Evolutionary conservation across 202 grass and related monocot species (phyloP), one percentile per base, ranked within the genome.

Genomic region (Brachypodium distachyon): DNA sequence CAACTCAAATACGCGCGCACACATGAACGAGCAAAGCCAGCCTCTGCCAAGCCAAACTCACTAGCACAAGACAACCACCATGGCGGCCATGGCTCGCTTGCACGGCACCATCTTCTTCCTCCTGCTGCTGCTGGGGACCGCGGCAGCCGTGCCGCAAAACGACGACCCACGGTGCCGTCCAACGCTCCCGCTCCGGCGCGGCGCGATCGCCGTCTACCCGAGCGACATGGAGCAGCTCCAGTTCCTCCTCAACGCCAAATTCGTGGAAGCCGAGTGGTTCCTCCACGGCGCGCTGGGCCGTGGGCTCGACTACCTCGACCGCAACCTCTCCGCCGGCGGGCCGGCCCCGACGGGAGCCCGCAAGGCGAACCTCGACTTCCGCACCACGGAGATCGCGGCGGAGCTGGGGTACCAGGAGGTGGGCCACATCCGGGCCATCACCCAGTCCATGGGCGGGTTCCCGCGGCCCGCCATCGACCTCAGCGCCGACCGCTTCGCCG

Each of bases 341-440:
- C 90, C 87, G 0, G 11, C 69, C 0, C 85, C 90, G 0, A 0
- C 60, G 22, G 93, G 93, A 2, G 83, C 70, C 7, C 26, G 36
- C 39, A 76, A 50, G 50, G 90, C 93, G 6, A 21, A 0, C 34
- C 93, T 97, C 33, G 85, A 93, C 81, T 86, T 89, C 62, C 69
- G 6, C 49, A 87, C 93, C 42, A 81, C 77, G 16, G 79, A 84
- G 36, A 63, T 93, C 47, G 80, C 92, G 23, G 78, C 85, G 7
- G 90, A 93, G 77, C 85, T 97, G 56, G 93, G 90, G 1, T 97
- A 93, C 90, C 88, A 93, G 74, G 90, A 97, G 85, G 70, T 93
- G 8, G 85, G 93, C 1, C 93, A 92, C 76, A 81, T 96, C 61
- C 55, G 93, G 73, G 90, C 83, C 31, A 97, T 93, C 67, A 34